A percentile compares a stretch with the other conserved stretches of the same genome.
phyloP scores from a whole-genome alignment of 805 yeast species.

The Metschnikowia borealis region DNA sequence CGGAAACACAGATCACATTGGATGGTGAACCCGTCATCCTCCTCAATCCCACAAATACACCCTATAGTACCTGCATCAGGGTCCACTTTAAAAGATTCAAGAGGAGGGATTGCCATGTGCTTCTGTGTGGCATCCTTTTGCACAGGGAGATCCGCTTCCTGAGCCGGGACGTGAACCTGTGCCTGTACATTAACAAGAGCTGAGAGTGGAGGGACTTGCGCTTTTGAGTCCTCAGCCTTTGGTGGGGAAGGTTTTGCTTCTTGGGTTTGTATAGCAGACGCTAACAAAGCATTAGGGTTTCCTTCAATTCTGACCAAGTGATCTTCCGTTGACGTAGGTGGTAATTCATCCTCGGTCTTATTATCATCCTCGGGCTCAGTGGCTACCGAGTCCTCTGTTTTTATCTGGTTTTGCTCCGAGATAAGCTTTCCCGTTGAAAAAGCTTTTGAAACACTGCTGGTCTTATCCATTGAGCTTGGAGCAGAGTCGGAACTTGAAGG shows the following conservation, averaged over 20 bases:
- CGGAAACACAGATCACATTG: slow-evolving; percentile 91
- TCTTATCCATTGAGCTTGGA: background rate
- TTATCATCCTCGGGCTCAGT: slow-evolving; percentile 25
- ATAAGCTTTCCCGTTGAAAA: background rate
- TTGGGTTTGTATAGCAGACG: background rate
- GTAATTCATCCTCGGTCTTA: slow-evolving; percentile 24
- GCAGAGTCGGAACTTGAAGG: background rate
- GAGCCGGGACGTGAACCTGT: background rate
- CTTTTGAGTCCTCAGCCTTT: background rate
- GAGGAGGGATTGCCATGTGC: slow-evolving; percentile 25
- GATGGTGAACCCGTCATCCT: slow-evolving; percentile 90
- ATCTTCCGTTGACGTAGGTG: slow-evolving; percentile 4
- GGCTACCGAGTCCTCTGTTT: slow-evolving; percentile 7
- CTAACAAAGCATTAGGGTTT: background rate
- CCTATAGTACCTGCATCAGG: slow-evolving; percentile 85
- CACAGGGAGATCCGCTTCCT: background rate
- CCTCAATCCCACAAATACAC: slow-evolving; percentile 82
- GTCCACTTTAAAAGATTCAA: slow-evolving; percentile 56
- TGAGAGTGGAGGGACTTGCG: background rate
- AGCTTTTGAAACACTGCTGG: background rate
- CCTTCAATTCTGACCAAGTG: slow-evolving; percentile 1
- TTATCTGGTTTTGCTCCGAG: background rate
- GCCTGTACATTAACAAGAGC: background rate
- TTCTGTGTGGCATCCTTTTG: background rate
- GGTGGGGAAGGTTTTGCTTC: background rate